A percentile compares a stretch with the other conserved stretches of the same genome.
phyloP scores from a whole-genome alignment of 2,329 filamentous ascomycete species.

The Colletotrichum sp. region DNA sequence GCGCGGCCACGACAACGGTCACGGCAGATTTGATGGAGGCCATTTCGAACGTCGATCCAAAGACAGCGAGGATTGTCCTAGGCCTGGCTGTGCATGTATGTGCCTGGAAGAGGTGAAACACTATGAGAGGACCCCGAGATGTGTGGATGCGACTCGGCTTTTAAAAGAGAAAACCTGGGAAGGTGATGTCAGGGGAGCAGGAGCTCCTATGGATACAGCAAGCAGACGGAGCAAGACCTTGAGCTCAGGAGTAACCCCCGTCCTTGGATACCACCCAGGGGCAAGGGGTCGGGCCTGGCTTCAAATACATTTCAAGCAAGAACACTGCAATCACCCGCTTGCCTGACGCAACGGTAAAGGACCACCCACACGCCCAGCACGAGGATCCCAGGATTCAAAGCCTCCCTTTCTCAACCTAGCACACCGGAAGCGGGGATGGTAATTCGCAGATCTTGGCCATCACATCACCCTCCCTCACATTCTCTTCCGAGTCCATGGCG shows the following conservation, averaged over 20 bases:
- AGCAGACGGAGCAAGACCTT: background rate
- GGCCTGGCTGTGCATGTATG: background rate
- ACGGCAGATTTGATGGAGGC: background rate
- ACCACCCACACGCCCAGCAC: background rate
- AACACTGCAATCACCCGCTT: background rate
- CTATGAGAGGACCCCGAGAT: background rate
- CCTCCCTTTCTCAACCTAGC: background rate
- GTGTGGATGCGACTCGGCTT: background rate
- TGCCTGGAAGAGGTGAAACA: background rate
- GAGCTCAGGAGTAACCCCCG: background rate
- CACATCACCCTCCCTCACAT: background rate
- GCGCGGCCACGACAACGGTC: background rate
- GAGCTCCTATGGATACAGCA: background rate
- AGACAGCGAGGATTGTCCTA: background rate
- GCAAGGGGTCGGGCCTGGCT: background rate
- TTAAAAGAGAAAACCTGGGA: background rate
- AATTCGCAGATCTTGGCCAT: slow-evolving; percentile 3
- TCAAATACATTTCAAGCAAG: background rate
- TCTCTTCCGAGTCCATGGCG: background rate
- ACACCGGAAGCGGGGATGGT: slow-evolving; percentile 3
- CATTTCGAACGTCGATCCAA: background rate
- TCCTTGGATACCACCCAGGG: background rate
- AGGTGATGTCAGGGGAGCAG: background rate
- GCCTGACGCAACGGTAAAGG: background rate
- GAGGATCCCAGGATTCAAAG: background rate